Percentiles rank a stretch among this genome's conserved stretches.
phyloP scores from a whole-genome alignment of 1,284 basidiomycete species.

The Coniferiporia weirii region DNA sequence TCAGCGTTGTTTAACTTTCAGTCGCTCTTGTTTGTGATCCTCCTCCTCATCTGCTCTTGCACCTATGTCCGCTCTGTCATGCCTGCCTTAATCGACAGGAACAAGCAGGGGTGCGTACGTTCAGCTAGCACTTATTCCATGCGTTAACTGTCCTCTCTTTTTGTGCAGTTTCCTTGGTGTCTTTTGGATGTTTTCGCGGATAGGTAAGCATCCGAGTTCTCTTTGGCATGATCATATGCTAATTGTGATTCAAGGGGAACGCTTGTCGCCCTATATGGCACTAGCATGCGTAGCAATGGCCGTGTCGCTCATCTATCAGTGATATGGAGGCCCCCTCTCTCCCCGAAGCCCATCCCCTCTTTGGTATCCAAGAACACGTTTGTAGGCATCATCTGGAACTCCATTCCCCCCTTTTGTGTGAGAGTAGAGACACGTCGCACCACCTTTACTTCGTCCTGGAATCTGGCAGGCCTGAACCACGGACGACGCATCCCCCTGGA shows the following conservation, averaged over 20 bases:
- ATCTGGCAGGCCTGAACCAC: background rate
- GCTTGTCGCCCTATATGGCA: constrained; percentile 79
- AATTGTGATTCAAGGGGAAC: constrained; percentile 51
- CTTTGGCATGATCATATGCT: background rate
- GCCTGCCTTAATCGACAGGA: constrained; percentile 86
- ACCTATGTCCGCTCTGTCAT: constrained; percentile 91
- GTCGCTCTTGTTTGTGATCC: constrained; percentile 87
- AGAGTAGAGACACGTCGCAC: background rate
- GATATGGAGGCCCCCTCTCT: constrained; percentile 7
- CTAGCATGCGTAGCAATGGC: constrained; percentile 82
- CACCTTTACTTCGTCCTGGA: background rate
- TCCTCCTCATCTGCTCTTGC: constrained; percentile 95
- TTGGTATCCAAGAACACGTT: background rate
- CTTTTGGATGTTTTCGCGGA: background rate
- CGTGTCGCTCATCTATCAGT: constrained; percentile 49
- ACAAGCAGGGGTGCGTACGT: constrained; percentile 47
- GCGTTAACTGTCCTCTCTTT: background rate
- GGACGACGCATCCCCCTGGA: background rate
- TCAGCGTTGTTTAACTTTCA: constrained; percentile 98
- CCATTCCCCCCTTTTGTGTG: background rate
- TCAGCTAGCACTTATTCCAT: background rate
- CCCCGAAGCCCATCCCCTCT: background rate
- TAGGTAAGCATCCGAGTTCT: background rate
- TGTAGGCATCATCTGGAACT: too few relatives aligned
- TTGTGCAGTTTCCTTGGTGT: background rate